Evolutionary conservation across 768 basidiomycete genomes (phyloP).

Genomic region (Pulveroboletus sp.): DNA sequence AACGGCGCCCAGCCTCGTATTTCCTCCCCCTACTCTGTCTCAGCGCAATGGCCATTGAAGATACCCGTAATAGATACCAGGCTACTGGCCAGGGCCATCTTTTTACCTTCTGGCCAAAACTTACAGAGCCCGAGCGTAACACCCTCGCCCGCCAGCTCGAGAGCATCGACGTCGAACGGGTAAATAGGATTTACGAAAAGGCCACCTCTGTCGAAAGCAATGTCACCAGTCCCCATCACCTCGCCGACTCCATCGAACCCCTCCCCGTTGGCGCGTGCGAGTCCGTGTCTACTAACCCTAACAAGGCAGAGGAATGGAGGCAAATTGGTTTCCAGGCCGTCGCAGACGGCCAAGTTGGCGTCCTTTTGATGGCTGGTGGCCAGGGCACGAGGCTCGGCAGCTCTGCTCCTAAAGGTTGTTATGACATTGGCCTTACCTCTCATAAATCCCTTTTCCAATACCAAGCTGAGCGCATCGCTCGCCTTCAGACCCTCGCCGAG

Average conservation of each 20-base stretch:
- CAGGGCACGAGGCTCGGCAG: slow-evolving; percentile 95
- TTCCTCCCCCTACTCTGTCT: not conserved
- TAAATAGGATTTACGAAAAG: slow-evolving; percentile 81
- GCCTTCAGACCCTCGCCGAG: slow-evolving; percentile 75
- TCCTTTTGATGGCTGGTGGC: slow-evolving; percentile 95
- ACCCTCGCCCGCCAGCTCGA: slow-evolving; percentile 68
- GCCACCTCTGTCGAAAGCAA: slow-evolving; percentile 65
- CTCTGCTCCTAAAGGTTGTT: slow-evolving; percentile 93
- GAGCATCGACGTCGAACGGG: slow-evolving; percentile 80
- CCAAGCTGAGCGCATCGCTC: slow-evolving; percentile 93
- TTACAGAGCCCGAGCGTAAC: slow-evolving; percentile 59
- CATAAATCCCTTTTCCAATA: slow-evolving; percentile 94
- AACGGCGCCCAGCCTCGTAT: not conserved
- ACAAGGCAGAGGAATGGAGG: slow-evolving; percentile 71
- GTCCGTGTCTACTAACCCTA: slow-evolving; percentile 48
- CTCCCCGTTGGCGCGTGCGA: slow-evolving; percentile 74
- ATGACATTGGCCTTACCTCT: slow-evolving; percentile 92
- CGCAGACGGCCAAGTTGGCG: slow-evolving; percentile 80
- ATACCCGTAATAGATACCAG: slow-evolving; percentile 60
- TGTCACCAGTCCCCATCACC: slow-evolving; percentile 35
- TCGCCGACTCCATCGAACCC: slow-evolving; percentile 63
- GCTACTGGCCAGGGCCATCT: slow-evolving; percentile 86
- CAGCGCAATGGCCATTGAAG: slow-evolving; percentile 48
- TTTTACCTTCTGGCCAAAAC: slow-evolving; percentile 78
- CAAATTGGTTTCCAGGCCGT: slow-evolving; percentile 75